These are phyloP conservation scores for Fremontodendron californicum DNA, from an alignment of 345 rosid species.

Conservation along the genomic window DNA sequence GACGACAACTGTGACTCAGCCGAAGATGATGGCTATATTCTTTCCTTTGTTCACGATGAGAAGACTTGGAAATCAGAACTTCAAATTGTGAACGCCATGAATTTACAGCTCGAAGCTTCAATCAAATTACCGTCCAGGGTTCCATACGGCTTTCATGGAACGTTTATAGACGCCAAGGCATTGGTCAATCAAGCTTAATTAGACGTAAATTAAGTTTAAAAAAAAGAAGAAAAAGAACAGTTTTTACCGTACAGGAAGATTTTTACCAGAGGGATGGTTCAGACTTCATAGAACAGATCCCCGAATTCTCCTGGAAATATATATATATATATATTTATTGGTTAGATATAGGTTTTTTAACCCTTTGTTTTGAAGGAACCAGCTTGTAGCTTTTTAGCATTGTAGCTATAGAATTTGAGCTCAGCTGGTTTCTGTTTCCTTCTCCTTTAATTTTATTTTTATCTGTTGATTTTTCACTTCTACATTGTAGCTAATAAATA, in stretches of 20 bases:
- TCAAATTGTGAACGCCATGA: conserved; percentile 66
- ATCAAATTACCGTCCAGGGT: conserved; percentile 82
- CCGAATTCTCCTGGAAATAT: conserved; percentile 40
- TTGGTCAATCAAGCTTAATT: conserved; percentile 60
- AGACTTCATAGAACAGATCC: conserved; percentile 36
- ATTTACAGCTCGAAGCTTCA: conserved; percentile 60
- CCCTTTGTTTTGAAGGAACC: conserved; percentile 18
- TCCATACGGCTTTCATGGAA: conserved; percentile 95
- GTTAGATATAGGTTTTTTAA: too few relatives aligned
- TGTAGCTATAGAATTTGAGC: conserved; percentile 35
- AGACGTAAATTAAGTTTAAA: not conserved
- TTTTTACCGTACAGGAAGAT: conserved; percentile 10
- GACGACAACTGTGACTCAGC: conserved; percentile 27
- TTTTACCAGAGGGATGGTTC: conserved; percentile 48
- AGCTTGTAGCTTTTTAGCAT: conserved; percentile 48
- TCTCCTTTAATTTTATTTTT: not conserved
- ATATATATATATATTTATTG: too few relatives aligned
- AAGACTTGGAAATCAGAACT: conserved; percentile 77
- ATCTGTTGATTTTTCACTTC: not conserved
- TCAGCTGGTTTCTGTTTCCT: conserved; percentile 43
- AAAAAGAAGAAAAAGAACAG: not conserved
- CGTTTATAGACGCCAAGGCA: conserved; percentile 63
- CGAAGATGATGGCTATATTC: conserved; percentile 82
- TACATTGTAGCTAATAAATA: not conserved
- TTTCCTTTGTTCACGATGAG: conserved; percentile 83